A percentile compares a stretch with the other conserved stretches of the same genome.
phyloP scores from a whole-genome alignment of 495 filamentous ascomycete genomes.

The Penicillium subrubescens region DNA sequence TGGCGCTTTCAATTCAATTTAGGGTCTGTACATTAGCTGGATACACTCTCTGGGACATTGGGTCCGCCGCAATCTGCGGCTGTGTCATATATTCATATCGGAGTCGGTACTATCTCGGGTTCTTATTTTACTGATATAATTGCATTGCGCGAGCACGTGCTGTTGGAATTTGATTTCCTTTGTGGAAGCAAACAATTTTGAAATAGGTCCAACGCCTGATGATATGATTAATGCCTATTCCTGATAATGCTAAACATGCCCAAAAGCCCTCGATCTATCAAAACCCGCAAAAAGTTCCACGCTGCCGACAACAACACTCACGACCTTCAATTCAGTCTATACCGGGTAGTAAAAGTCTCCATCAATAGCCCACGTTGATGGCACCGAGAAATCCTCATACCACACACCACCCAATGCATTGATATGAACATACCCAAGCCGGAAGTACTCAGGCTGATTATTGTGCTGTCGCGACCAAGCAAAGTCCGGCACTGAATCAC shows the following conservation, averaged over 20 bases:
- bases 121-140: background rate
- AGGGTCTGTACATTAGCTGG: background rate
- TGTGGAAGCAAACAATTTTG: background rate
- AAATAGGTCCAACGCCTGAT: background rate
- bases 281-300: background rate
- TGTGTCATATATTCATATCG: background rate
- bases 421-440: constrained; percentile 71
- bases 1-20: background rate
- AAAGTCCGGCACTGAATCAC: constrained; percentile 42
- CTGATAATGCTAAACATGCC: background rate
- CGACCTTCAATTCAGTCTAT: background rate
- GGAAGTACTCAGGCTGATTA: constrained; percentile 69
- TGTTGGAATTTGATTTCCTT: background rate
- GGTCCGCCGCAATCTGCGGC: background rate
- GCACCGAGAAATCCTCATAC: constrained; percentile 76
- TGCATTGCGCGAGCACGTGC: background rate
- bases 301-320: background rate
- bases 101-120: background rate
- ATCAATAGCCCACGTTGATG: constrained; percentile 66
- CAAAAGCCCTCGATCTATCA: background rate
- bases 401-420: constrained; percentile 54
- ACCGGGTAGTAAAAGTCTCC: constrained; percentile 47
- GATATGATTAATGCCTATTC: background rate
- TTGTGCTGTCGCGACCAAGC: constrained; percentile 44
- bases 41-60: background rate